These are phyloP conservation scores for Pelargonium cotyledonis DNA, from an alignment of 441 rosid genomes.

Conservation along the genomic window DNA sequence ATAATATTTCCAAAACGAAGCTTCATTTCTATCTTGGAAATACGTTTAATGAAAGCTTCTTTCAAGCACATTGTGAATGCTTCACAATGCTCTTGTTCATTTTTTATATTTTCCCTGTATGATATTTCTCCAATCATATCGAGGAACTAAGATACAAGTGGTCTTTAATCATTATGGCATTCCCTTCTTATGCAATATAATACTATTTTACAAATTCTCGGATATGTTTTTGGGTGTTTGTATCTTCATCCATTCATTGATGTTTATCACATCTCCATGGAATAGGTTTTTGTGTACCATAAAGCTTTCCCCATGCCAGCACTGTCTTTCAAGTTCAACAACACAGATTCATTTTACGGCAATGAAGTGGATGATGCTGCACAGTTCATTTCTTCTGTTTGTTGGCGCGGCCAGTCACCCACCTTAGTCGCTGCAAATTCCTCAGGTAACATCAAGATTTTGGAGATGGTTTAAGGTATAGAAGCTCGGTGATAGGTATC, in stretches of 20 bases:
- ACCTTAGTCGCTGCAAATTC: conserved; percentile 93
- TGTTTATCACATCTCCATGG: conserved; percentile 5
- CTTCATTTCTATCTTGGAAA: no score
- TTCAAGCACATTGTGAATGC: no score
- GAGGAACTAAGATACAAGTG: no score
- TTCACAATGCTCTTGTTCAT: no score
- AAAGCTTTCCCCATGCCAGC: conserved; percentile 98
- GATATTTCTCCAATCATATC: no score
- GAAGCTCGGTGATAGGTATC: conserved; percentile 3
- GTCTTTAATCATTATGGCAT: no score
- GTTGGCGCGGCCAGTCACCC: conserved; percentile 87
- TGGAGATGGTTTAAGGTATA: conserved; percentile 68
- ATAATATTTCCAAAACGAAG: no score
- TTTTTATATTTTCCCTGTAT: no score
- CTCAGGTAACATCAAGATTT: conserved; percentile 81
- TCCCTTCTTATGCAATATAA: no score
- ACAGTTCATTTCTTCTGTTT: conserved; percentile 83
- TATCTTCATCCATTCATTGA: background rate
- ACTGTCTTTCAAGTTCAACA: conserved; percentile 67
- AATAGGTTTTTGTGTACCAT: conserved; percentile 85
- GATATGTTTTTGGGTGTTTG: no score
- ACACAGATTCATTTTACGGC: conserved; percentile 48
- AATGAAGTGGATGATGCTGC: conserved; percentile 58
- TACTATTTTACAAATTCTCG: no score
- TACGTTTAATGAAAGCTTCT: no score